Base-by-base conservation (phyloP, 768 basidiomycete genomes). In the Mycena epipterygia region DNA sequence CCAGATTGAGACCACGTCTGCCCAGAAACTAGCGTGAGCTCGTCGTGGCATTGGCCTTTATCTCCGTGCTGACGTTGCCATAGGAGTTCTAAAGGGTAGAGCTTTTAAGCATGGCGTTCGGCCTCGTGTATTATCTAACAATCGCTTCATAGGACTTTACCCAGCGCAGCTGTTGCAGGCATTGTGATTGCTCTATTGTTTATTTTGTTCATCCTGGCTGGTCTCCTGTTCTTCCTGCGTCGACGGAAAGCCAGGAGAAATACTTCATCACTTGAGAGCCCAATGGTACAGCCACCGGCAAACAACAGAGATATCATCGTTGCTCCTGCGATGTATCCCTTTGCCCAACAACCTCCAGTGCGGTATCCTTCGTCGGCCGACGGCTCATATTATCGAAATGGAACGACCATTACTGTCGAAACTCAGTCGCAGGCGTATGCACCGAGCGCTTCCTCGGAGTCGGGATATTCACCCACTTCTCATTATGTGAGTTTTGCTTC, bases 1-100 rank as follows among this genome's bases (percentile, higher is more conserved):
- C n/a, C n/a, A n/a, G n/a, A n/a, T 81, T 5, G 80, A 73, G 56
- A 78, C 79, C 1, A 72, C 76, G 3, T 51, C 72, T 4, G 77
- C 80, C 12, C 49, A 78, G 48, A 64, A 75, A 46, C 64, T 72
- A 27, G n/a, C 42, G 72, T 76, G 41, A 63, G 76, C 62, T 49
- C 17, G 23, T 21, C 16, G 32, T 33, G 19, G 3, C 0, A 48
- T 39, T 25, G 58, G 27, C 21, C 19, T 27, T 52, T 16, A 3
- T 7, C 17, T 35, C 5, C 7, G 9, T 46, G 29, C 39, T 67
- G 32, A 66, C 48, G 16, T 27, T 71, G 51, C n/a, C 73, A 70
- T 23, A 72, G 52, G 17, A 61, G 29, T 37, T 39, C 27, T 14
- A 57, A 16, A 21, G 21, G 33, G 35, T 56, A 49, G 51, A 53